Evolutionary conservation across 2,329 filamentous ascomycete species (phyloP).

Genomic region (Nannizziopsis barbatae): DNA sequence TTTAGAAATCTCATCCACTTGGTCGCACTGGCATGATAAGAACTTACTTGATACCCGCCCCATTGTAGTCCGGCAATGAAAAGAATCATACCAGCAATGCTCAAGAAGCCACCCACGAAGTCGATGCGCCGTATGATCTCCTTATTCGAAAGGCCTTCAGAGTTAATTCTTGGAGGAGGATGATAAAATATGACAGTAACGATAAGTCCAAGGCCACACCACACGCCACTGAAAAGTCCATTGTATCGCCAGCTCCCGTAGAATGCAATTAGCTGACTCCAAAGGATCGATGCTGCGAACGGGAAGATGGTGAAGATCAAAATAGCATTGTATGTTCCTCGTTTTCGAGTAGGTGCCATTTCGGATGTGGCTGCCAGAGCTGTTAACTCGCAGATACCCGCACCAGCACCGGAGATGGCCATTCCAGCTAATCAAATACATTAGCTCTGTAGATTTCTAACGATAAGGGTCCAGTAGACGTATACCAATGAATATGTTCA

Average conservation of each 20-base stretch:
- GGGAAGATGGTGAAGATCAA: slow-evolving; percentile 53
- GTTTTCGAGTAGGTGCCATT: slow-evolving; percentile 53
- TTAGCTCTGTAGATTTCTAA: slow-evolving; percentile 1
- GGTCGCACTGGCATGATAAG: not conserved
- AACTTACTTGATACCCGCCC: slow-evolving; percentile 38
- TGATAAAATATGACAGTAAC: slow-evolving; percentile 36
- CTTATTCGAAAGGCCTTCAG: slow-evolving; percentile 26
- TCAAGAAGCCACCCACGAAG: slow-evolving; percentile 40
- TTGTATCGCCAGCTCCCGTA: slow-evolving; percentile 37
- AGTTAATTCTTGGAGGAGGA: slow-evolving; percentile 36
- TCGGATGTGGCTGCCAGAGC: slow-evolving; percentile 58
- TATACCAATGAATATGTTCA: slow-evolving; percentile 52
- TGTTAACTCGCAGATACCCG: slow-evolving; percentile 57
- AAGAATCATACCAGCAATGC: slow-evolving; percentile 38
- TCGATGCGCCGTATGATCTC: slow-evolving; percentile 40
- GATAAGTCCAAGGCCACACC: slow-evolving; percentile 34
- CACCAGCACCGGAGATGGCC: slow-evolving; percentile 52
- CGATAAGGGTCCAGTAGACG: not conserved
- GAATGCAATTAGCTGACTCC: slow-evolving; percentile 46
- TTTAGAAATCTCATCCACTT: not conserved
- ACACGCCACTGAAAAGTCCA: slow-evolving; percentile 33
- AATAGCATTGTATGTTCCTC: slow-evolving; percentile 51
- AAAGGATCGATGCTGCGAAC: slow-evolving; percentile 52
- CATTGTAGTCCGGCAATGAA: slow-evolving; percentile 43
- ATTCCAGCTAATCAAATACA: slow-evolving; percentile 36